Conservation (phyloP, 306 rosid genomes). For the Purshia tridentata region DNA sequence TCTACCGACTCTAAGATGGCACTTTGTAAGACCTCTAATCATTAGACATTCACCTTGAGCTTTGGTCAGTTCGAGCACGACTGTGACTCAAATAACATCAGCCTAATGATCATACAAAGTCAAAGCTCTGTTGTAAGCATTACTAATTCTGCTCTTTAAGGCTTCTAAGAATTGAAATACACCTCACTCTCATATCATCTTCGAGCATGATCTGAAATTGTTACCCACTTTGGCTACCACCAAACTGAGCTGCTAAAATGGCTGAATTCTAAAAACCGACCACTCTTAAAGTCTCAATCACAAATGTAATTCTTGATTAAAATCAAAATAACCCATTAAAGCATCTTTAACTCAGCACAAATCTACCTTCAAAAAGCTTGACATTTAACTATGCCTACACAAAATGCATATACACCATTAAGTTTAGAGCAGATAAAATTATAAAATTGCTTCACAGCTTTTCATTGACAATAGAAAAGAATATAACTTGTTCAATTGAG, state of each 20-base stretch:
- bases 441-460: background rate
- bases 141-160: background rate
- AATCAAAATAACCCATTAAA: background rate
- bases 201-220: too few relatives aligned
- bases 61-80: background rate
- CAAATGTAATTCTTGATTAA: background rate
- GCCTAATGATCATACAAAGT: background rate
- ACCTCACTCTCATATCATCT: background rate
- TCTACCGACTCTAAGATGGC: background rate
- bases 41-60: background rate
- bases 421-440: background rate
- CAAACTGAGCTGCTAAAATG: background rate
- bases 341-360: background rate
- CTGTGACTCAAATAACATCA: background rate
- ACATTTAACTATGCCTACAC: background rate
- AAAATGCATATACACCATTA: background rate
- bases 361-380: background rate
- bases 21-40: background rate
- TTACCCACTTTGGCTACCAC: background rate
- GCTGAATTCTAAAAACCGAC: background rate
- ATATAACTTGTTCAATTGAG: background rate
- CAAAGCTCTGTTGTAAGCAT: background rate
- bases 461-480: conserved; percentile 5
- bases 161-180: background rate
- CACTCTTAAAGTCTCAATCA: background rate